A percentile compares a stretch with the other conserved stretches of the same genome.
Evolutionary conservation across 2,329 filamentous ascomycete species (phyloP).

Genomic region (Stylonectria norvegica): DNA sequence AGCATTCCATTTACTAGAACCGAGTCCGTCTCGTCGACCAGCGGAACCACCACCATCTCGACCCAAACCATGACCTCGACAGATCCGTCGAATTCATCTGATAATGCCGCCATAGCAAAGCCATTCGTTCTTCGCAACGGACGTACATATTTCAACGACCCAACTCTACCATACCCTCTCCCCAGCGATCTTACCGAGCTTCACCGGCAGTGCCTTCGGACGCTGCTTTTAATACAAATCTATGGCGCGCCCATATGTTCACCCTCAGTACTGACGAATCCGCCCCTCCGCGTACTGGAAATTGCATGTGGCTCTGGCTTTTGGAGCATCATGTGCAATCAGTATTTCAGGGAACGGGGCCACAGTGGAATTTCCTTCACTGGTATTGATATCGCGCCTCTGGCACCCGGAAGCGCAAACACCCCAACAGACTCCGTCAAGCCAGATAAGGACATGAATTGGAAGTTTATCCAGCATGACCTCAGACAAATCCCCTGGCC

Average conservation of each 20-base stretch:
- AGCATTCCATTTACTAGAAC: conserved; percentile 37
- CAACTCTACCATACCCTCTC: conserved; percentile 71
- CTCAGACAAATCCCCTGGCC: conserved; percentile 72
- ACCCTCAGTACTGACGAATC: conserved; percentile 60
- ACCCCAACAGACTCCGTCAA: conserved; percentile 41
- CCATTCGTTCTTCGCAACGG: conserved; percentile 73
- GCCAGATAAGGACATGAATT: conserved; percentile 71
- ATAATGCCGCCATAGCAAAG: conserved; percentile 38
- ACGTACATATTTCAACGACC: conserved; percentile 77
- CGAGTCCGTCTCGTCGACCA: conserved; percentile 47
- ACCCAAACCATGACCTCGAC: conserved; percentile 47
- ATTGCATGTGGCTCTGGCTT: conserved; percentile 83
- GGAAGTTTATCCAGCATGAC: conserved; percentile 87
- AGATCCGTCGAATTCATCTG: conserved; percentile 44
- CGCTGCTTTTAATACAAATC: conserved; percentile 74
- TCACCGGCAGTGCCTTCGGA: conserved; percentile 81
- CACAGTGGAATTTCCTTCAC: conserved; percentile 71
- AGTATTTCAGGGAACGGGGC: conserved; percentile 68
- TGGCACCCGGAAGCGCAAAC: conserved; percentile 48
- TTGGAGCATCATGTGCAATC: conserved; percentile 86
- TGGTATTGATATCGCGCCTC: conserved; percentile 74
- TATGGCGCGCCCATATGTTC: conserved; percentile 79
- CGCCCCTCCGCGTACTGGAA: conserved; percentile 77
- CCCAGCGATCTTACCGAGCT: conserved; percentile 85
- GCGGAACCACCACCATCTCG: conserved; percentile 41